Evolutionary conservation across 805 yeast species (phyloP).

Genomic region (Wickerhamiella azymoides): DNA sequence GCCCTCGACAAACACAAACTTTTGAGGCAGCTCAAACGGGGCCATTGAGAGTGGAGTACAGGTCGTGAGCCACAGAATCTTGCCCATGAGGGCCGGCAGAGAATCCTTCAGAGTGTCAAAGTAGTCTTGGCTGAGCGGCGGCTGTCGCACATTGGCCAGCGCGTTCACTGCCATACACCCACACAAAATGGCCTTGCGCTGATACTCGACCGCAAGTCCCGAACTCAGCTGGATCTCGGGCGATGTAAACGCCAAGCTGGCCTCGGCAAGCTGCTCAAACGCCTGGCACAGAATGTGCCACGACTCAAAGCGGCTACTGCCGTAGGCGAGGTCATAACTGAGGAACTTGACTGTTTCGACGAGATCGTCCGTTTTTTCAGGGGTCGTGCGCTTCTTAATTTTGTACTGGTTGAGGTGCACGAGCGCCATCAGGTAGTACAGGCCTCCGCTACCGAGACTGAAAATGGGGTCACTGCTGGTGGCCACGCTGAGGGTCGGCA

Average conservation of each 20-base stretch:
- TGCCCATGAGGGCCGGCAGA: slow-evolving; percentile 42
- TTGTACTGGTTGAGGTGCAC: slow-evolving; percentile 54
- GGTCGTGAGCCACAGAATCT: slow-evolving; percentile 34
- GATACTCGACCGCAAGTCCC: slow-evolving; percentile 44
- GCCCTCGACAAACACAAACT: slow-evolving; percentile 21
- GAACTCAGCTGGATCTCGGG: slow-evolving; percentile 35
- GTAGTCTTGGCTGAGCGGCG: slow-evolving; percentile 8
- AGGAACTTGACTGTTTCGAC: slow-evolving; percentile 58
- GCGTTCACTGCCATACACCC: slow-evolving; percentile 50
- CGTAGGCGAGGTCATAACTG: slow-evolving; percentile 50
- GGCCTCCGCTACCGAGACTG: slow-evolving; percentile 36
- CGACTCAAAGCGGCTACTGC: slow-evolving; percentile 58
- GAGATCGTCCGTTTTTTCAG: slow-evolving; percentile 68
- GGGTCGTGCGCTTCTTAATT: slow-evolving; percentile 61
- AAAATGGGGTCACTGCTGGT: slow-evolving; percentile 20
- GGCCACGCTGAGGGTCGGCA: slow-evolving; percentile 14
- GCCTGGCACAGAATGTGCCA: slow-evolving; percentile 81
- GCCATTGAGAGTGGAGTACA: slow-evolving; percentile 29
- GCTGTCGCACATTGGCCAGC: neutral
- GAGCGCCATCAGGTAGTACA: slow-evolving; percentile 58
- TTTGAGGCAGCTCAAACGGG: slow-evolving; percentile 41
- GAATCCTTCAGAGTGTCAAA: slow-evolving; percentile 29
- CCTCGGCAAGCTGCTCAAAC: slow-evolving; percentile 66
- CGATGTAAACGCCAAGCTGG: slow-evolving; percentile 31
- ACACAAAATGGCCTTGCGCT: slow-evolving; percentile 56